Percentiles rank a stretch among this genome's conserved stretches.
These are phyloP conservation scores for Candida tibetensis DNA, from an alignment of 805 yeast genomes.

Conservation along the genomic window DNA sequence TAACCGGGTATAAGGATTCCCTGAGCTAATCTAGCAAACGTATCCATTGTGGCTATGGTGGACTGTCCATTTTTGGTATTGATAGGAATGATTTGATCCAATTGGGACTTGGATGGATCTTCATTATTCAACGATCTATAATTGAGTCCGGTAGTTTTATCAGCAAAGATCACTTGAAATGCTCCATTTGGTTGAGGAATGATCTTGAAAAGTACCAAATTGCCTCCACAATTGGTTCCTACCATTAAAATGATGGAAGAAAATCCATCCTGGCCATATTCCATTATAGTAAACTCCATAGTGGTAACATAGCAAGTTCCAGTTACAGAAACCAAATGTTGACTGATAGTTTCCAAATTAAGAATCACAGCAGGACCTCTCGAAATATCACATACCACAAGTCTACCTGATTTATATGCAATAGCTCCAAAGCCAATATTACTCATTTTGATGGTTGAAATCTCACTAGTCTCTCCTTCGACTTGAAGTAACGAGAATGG, in stretches of 20 bases:
- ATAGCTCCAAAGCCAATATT: slow-evolving; percentile 81
- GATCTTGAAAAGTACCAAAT: slow-evolving; percentile 60
- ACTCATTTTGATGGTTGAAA: slow-evolving; percentile 64
- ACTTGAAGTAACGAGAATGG: slow-evolving; percentile 31
- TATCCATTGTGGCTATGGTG: slow-evolving; percentile 58
- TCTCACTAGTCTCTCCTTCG: slow-evolving; percentile 31
- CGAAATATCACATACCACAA: slow-evolving; percentile 68
- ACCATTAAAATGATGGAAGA: slow-evolving; percentile 70
- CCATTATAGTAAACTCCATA: slow-evolving; percentile 72
- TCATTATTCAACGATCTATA: slow-evolving; percentile 25
- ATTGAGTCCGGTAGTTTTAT: slow-evolving; percentile 36
- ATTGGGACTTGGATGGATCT: slow-evolving; percentile 49
- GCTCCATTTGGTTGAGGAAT: slow-evolving; percentile 61
- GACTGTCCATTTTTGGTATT: slow-evolving; percentile 60
- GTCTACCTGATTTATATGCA: slow-evolving; percentile 72
- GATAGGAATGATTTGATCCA: slow-evolving; percentile 57
- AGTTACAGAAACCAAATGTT: slow-evolving; percentile 30
- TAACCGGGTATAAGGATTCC: slow-evolving; percentile 65
- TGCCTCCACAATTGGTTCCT: slow-evolving; percentile 75
- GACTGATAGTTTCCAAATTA: slow-evolving; percentile 30
- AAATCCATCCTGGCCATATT: slow-evolving; percentile 60
- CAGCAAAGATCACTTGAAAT: slow-evolving; percentile 54
- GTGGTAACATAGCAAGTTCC: slow-evolving; percentile 47
- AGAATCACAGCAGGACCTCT: slow-evolving; percentile 72
- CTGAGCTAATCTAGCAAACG: slow-evolving; percentile 55